Evolutionary conservation across 2,329 filamentous ascomycete genomes (phyloP), one percentile per base, ranked within the genome.

Genomic region (Allantophomopsis lycopodina): DNA sequence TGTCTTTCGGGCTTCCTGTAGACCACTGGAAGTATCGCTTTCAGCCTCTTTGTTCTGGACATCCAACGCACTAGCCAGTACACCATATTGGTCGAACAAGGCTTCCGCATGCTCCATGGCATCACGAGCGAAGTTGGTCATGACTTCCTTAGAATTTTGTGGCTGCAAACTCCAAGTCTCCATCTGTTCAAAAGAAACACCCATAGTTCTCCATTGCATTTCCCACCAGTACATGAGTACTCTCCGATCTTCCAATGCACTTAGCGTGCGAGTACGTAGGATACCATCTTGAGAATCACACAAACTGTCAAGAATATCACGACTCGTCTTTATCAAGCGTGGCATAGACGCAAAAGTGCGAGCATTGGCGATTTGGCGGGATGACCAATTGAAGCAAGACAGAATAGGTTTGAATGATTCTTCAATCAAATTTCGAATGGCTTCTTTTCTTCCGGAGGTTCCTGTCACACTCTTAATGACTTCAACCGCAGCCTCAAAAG

Each of bases 41-140:
- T 43, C 48, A 14, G 36, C 35, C 11, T 42, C 37, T 30, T 43
- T 48, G 44, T 59, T 59, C 11, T 52, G 55, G 7, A 54, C 56
- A 40, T 63, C 60, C 21, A 54, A 38, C 5, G 64, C 59, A 40
- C 53, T 53, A 2, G 84, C 76, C 46, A 98, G 78, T 42, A 95
- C 72, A 38, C 78, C 79, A 56, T 93, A 91, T 50, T 94, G 79
- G 32, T 84, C 79, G 53, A 96, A 83, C 2, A 94, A 69, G 30
- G 74, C 71, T 53, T 94, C 84, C 1, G 89, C 88, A 53, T 94
- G 83, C 51, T 96, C 86, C 75, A 98, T 98, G 12, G 84, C 83
- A 54, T 94, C 86, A 48, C 91, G 79, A 55, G 88, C 95, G 52
- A 96, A 95, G 42, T 94, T 79, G 51, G 87, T 80, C 84, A 98